phyloP scores from a whole-genome alignment of 225 moss, liverwort and hornwort species.

The Climacium dendroides region DNA sequence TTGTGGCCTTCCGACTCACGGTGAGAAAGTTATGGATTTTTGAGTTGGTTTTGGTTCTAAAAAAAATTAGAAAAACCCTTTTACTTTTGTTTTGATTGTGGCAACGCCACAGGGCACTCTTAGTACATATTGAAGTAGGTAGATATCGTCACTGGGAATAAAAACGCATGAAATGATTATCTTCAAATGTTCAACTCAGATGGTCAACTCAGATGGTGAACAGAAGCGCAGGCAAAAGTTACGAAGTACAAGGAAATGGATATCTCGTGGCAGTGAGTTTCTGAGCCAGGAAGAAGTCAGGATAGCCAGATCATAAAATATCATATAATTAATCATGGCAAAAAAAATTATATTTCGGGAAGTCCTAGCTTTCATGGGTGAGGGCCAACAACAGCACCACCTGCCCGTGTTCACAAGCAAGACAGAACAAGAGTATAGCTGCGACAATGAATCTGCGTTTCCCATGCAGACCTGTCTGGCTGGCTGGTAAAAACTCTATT shows the following conservation, averaged over 20 bases:
- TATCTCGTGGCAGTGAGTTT: not conserved
- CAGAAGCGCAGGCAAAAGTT: too few relatives aligned
- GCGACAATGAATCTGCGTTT: constrained; percentile 16
- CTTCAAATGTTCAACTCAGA: too few relatives aligned
- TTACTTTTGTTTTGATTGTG: too few relatives aligned
- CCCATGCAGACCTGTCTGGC: constrained; percentile 4
- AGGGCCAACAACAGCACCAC: constrained; percentile 17
- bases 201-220: not conserved
- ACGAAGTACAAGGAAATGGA: not conserved
- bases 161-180: too few relatives aligned
- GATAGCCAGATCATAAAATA: not conserved
- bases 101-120: too few relatives aligned
- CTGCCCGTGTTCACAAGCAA: constrained; percentile 30
- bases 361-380: constrained; percentile 32
- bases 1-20: too few relatives aligned
- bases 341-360: constrained; percentile 20
- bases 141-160: not conserved
- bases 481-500: constrained; percentile 16
- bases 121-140: too few relatives aligned
- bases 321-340: not conserved
- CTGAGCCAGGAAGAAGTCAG: not conserved
- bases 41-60: too few relatives aligned
- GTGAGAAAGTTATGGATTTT: too few relatives aligned
- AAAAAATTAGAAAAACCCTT: too few relatives aligned
- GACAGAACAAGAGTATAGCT: constrained; percentile 30